These are phyloP conservation scores for Endotrypanum monterogeii DNA, from an alignment of 208 protist genomes.

Conservation along the genomic window DNA sequence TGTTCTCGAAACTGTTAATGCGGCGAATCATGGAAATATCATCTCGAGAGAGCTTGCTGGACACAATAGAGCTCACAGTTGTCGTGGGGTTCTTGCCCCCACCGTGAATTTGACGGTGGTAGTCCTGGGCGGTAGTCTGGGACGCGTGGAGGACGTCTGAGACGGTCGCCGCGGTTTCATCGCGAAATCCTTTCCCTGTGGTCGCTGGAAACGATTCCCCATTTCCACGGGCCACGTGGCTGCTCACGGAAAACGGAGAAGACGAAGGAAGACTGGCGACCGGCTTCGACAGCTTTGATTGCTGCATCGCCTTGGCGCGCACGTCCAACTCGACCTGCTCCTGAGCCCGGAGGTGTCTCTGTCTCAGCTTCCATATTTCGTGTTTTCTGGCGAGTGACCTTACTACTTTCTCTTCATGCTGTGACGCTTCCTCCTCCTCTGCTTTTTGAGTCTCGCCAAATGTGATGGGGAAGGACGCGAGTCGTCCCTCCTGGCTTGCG, in stretches of 20 bases:
- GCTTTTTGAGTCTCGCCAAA: constrained; percentile 5
- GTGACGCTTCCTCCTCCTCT: constrained; percentile 2
- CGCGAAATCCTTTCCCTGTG: background rate
- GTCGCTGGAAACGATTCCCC: background rate
- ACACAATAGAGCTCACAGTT: constrained; percentile 23
- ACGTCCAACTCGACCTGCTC: constrained; percentile 31
- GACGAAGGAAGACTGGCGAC: background rate
- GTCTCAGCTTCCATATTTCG: constrained; percentile 79
- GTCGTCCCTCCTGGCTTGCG: constrained; percentile 19
- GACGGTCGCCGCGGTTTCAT: background rate
- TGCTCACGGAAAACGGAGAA: background rate
- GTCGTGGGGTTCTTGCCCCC: background rate
- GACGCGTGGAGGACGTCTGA: background rate
- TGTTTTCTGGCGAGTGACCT: constrained; percentile 65
- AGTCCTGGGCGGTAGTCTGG: background rate
- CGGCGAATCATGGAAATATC: constrained; percentile 84
- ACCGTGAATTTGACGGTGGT: background rate
- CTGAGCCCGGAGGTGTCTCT: constrained; percentile 55
- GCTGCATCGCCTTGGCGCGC: constrained; percentile 21
- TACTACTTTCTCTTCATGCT: constrained; percentile 29
- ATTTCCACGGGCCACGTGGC: background rate
- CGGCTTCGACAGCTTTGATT: constrained; percentile 2
- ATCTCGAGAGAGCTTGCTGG: constrained; percentile 50
- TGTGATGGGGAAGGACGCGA: constrained; percentile 4
- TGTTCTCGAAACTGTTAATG: constrained; percentile 84